These are phyloP conservation scores for Ceratobasidium sp. DNA, from an alignment of 1,284 basidiomycete species.

Conservation along the genomic window DNA sequence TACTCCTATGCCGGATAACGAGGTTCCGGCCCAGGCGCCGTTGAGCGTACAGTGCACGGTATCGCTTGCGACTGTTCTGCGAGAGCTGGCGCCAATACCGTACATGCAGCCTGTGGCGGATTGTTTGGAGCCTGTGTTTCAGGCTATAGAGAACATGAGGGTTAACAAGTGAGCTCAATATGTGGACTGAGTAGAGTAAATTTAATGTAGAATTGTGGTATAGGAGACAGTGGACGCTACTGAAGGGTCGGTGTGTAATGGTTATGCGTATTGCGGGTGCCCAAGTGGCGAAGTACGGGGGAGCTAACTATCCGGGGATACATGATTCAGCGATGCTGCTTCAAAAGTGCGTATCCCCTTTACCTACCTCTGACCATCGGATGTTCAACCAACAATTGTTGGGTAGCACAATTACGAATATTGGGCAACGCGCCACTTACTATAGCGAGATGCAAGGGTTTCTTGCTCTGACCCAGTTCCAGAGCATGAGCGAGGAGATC, in stretches of 20 bases:
- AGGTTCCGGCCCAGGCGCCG: not conserved
- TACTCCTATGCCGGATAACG: conserved; percentile 3
- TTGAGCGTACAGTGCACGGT: conserved; percentile 2
- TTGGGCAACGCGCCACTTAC: not conserved
- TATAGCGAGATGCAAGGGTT: not conserved
- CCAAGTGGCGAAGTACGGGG: conserved; percentile 8
- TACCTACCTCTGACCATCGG: no score
- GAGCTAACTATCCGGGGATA: not conserved
- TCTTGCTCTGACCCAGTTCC: not conserved
- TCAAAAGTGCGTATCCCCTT: not conserved
- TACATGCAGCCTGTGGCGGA: not conserved
- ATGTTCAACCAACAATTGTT: no score
- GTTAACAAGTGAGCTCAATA: not conserved
- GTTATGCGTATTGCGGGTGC: conserved; percentile 10
- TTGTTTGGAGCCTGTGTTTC: not conserved
- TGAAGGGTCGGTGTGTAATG: conserved; percentile 22
- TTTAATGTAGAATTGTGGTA: not conserved
- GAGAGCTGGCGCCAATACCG: not conserved
- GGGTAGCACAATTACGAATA: not conserved
- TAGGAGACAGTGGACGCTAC: conserved; percentile 20
- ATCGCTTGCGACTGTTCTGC: not conserved
- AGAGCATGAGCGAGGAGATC: conserved; percentile 14
- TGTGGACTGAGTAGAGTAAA: not conserved
- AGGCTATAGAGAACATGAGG: not conserved
- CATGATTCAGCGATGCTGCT: not conserved